Evolutionary conservation across 148 eudicot species (phyloP).

Genomic region (Nepenthes gracilis): DNA sequence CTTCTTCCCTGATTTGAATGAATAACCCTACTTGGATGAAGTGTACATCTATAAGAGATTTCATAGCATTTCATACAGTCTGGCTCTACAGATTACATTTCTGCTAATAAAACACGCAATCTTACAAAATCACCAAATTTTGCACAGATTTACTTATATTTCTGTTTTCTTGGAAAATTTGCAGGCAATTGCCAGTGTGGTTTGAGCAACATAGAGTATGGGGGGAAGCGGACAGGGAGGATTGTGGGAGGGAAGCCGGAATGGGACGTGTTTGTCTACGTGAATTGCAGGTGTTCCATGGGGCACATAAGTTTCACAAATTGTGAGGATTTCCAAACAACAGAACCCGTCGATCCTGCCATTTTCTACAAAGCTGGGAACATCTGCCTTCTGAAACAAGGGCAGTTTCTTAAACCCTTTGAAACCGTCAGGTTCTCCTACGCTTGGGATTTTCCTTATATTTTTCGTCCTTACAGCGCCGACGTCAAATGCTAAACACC

Average conservation of each 20-base stretch:
- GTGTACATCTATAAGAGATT: no score
- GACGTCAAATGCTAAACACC: neutral
- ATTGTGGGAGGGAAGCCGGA: constrained; percentile 3
- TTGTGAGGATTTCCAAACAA: constrained; percentile 9
- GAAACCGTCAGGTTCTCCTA: constrained; percentile 7
- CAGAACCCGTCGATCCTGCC: constrained; percentile 12
- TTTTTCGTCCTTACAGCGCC: constrained; percentile 2
- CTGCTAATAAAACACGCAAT: no score
- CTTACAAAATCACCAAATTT: no score
- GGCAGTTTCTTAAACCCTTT: neutral
- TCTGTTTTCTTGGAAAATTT: neutral
- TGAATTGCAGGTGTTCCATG: constrained; percentile 11
- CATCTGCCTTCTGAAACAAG: neutral
- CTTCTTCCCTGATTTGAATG: no score
- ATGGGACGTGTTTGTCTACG: constrained; percentile 2
- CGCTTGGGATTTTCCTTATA: constrained; percentile 15
- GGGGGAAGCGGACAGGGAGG: constrained; percentile 8
- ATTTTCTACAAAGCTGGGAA: neutral
- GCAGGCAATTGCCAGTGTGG: constrained; percentile 3
- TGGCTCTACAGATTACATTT: no score
- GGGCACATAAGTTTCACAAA: constrained; percentile 6
- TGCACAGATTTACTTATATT: no score
- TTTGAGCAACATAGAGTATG: constrained; percentile 7
- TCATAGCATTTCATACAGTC: no score
- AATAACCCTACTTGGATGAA: no score